These are phyloP conservation scores for Phytopythium delawarense DNA, from an alignment of 352 stramenopile species.

Conservation along the genomic window DNA sequence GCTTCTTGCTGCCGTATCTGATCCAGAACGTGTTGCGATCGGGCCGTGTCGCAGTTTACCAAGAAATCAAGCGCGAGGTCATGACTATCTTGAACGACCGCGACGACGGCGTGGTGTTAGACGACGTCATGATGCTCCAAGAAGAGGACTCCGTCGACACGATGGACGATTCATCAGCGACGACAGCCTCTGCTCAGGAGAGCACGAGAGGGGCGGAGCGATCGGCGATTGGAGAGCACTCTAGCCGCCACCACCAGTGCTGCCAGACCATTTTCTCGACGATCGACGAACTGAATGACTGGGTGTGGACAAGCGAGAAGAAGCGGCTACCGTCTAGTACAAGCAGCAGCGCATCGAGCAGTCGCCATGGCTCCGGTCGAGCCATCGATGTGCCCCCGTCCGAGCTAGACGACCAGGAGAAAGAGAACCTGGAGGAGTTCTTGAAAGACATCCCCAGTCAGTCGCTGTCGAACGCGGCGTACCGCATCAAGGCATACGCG, in stretches of 20 bases:
- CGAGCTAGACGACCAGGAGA: slow-evolving; percentile 71
- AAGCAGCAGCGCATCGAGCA: slow-evolving; percentile 28
- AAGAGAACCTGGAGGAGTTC: slow-evolving; percentile 74
- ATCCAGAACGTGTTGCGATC: slow-evolving; percentile 84
- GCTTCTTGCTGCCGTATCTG: slow-evolving; percentile 81
- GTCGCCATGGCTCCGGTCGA: slow-evolving; percentile 4
- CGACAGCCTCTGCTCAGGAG: slow-evolving; percentile 6
- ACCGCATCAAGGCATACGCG: slow-evolving; percentile 64
- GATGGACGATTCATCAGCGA: background rate
- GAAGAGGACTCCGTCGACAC: slow-evolving; percentile 13
- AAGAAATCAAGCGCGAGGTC: slow-evolving; percentile 75
- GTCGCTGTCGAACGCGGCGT: slow-evolving; percentile 64
- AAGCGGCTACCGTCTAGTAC: slow-evolving; percentile 61
- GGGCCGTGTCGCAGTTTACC: slow-evolving; percentile 50
- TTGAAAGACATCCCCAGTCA: slow-evolving; percentile 65
- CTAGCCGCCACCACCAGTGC: slow-evolving; percentile 81
- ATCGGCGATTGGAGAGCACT: slow-evolving; percentile 41
- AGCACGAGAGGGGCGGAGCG: background rate
- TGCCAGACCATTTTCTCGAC: slow-evolving; percentile 83
- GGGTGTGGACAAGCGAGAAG: slow-evolving; percentile 83
- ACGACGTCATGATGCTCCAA: slow-evolving; percentile 35
- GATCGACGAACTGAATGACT: slow-evolving; percentile 86
- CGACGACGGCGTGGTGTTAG: slow-evolving; percentile 49
- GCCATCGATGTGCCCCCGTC: slow-evolving; percentile 16
- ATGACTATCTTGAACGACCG: slow-evolving; percentile 79